Evolutionary conservation across 345 rosid genomes (phyloP), one percentile per base, ranked within the genome.

Genomic region (Populus simonii): DNA sequence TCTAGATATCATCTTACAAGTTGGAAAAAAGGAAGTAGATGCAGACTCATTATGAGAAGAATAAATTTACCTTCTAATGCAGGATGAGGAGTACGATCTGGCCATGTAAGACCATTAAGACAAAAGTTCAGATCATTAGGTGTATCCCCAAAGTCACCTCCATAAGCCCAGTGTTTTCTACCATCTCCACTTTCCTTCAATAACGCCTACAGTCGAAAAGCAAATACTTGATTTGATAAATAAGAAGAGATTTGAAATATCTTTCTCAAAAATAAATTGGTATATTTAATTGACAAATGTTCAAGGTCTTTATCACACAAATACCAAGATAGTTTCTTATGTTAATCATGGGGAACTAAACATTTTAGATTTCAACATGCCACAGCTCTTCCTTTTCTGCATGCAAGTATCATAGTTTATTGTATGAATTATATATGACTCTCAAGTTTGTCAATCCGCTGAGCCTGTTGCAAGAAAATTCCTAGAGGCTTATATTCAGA

Each of bases 71-170:
- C 99, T 38, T 93, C 90, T 80, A 93, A 66, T 76, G 94, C 94
- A 73, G 98, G 99, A 88, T 93, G 99, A 43, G 94, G 91, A 72
- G 94, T 92, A 81, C 99, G 85, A 86, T 96, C 96, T 16, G 99
- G 99, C 99, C 99, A 96, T 55, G 66, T 80, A 85, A 96, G 84
- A 68, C 99, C 99, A 70, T 93, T 87, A 84, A 96, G 82, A 85
- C 99, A 93, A 84, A 96, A 96, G 87, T 96, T 96, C 83, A 88
- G 83, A 87, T 96, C 99, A 86, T 96, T 96, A 70, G 98, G 98
- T 63, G 81, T 79, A 80, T 96, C 99, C 82, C 98, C 99, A 83
- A 91, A 96, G 88, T 93, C 94, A 63, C 99, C 99, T 80, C 99
- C 99, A 91, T 96, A 96, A 16, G 98, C 99, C 99, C 99, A 96